phyloP scores from a whole-genome alignment of 179 eudicot species.

The Beta corolliflora region DNA sequence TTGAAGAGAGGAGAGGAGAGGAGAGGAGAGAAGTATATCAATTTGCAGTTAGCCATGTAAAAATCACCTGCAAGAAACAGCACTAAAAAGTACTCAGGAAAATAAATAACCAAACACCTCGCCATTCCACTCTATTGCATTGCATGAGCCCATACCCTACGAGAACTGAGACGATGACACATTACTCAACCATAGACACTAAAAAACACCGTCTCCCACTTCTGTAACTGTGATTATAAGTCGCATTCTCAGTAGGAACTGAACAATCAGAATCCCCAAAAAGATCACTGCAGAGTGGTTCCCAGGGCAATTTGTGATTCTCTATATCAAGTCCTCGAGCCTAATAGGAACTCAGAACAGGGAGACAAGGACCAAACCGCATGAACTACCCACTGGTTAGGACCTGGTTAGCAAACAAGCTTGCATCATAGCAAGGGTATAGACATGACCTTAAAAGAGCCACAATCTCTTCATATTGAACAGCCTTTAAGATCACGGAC shows the following conservation, averaged over 20 bases:
- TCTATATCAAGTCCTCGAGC: conserved; percentile 16
- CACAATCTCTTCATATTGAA: conserved; percentile 23
- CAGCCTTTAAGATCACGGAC: conserved; percentile 11
- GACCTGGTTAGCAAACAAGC: conserved; percentile 5
- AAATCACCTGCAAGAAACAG: neutral
- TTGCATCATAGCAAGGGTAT: neutral
- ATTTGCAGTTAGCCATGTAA: neutral
- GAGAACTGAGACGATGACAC: neutral
- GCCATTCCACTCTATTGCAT: neutral
- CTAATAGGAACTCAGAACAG: conserved; percentile 20
- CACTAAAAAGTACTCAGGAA: neutral
- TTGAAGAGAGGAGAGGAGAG: neutral
- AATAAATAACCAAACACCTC: neutral
- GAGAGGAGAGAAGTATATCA: neutral
- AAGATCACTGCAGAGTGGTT: conserved; percentile 6
- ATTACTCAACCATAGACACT: conserved; percentile 1
- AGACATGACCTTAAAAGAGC: conserved; percentile 21
- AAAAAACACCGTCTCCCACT: neutral
- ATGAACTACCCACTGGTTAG: conserved; percentile 21
- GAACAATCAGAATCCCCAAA: conserved; percentile 21
- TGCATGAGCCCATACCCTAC: neutral
- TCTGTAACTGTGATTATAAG: neutral
- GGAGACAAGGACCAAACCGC: conserved; percentile 9
- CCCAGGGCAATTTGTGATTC: conserved; percentile 4
- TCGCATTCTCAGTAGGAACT: conserved; percentile 9